A percentile compares a stretch with the other conserved stretches of the same genome.
Conservation (phyloP, 2,329 filamentous ascomycete genomes). For the Aspergillus luchuensis region DNA sequence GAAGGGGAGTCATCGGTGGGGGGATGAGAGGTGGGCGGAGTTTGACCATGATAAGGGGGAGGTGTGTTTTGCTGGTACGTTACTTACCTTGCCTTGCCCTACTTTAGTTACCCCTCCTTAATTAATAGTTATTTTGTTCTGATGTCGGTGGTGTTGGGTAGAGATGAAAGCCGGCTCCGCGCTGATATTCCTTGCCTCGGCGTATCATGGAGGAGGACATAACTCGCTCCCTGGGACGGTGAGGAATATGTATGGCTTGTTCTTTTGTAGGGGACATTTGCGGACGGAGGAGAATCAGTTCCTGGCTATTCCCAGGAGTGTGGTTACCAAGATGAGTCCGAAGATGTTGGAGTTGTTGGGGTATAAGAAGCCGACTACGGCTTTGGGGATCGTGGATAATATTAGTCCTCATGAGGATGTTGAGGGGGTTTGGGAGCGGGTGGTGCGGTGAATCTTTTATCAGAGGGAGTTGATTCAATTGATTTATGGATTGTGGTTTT, state of each 20-base stretch:
- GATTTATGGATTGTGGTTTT: too few relatives aligned
- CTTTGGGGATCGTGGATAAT: conserved; percentile 39
- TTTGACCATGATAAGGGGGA: conserved; percentile 24
- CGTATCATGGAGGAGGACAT: conserved; percentile 38
- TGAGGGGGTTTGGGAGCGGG: conserved; percentile 16
- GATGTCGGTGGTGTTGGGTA: conserved; percentile 5
- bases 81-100: too few relatives aligned
- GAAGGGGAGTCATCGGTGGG: conserved; percentile 36
- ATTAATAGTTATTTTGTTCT: background rate
- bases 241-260: conserved; percentile 34
- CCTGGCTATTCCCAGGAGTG: conserved; percentile 33
- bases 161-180: conserved; percentile 42
- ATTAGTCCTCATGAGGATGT: conserved; percentile 20
- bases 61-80: conserved; percentile 36
- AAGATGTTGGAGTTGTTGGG: conserved; percentile 37
- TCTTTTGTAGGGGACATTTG: conserved; percentile 33
- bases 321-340: conserved; percentile 33
- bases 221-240: conserved; percentile 28
- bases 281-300: conserved; percentile 41
- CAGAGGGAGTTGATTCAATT: too few relatives aligned
- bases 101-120: background rate
- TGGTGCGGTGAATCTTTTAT: background rate
- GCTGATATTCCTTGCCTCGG: conserved; percentile 38
- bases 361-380: conserved; percentile 35
- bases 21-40: conserved; percentile 28